These are phyloP conservation scores for Trifolium pratense DNA, from an alignment of 306 rosid genomes.

Conservation along the genomic window DNA sequence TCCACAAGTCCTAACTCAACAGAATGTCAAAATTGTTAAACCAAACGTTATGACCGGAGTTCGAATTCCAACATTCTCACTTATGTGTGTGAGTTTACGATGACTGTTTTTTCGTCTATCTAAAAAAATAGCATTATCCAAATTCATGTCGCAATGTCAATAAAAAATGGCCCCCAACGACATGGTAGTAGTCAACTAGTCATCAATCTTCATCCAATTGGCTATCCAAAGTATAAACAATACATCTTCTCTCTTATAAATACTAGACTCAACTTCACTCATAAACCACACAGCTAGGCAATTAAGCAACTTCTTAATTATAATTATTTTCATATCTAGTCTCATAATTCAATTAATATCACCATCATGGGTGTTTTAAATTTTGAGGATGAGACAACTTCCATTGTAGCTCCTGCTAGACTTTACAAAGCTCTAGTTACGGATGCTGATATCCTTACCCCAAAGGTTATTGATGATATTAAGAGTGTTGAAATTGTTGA, in stretches of 20 bases:
- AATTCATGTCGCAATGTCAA: neutral
- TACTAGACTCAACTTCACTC: neutral
- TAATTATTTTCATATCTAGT: neutral
- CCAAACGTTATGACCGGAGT: no score
- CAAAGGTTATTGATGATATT: conserved; percentile 27
- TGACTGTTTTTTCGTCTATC: no score
- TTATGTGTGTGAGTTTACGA: no score
- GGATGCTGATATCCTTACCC: conserved; percentile 21
- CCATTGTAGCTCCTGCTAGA: conserved; percentile 32
- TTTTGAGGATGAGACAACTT: conserved; percentile 34
- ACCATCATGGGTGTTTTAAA: conserved; percentile 42
- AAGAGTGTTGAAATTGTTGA: conserved; percentile 36
- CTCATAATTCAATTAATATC: neutral
- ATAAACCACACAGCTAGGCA: neutral
- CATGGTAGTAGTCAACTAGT: neutral
- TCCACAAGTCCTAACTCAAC: no score
- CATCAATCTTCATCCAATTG: neutral
- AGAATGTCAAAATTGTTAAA: no score
- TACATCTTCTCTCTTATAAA: conserved; percentile 30
- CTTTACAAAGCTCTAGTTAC: conserved; percentile 41
- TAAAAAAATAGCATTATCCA: no score
- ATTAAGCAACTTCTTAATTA: neutral
- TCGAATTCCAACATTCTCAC: no score
- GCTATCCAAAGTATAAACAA: neutral
- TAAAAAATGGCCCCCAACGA: neutral